Evolutionary conservation across 75 land plant genomes (phyloP).

Genomic region (Picea sitchensis): DNA sequence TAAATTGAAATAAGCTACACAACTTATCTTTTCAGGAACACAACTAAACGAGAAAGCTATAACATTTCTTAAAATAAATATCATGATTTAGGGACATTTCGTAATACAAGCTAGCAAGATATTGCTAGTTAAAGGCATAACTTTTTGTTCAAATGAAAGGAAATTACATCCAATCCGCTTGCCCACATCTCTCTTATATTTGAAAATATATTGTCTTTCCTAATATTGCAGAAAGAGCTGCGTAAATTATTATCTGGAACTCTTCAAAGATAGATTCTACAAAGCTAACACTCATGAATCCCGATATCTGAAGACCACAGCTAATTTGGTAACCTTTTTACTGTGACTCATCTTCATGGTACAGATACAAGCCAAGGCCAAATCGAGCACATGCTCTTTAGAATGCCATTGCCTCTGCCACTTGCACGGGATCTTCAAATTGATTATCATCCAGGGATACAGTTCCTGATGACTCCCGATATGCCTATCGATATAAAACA

Average conservation of each 20-base stretch:
- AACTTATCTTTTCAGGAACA: neutral
- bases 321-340: neutral
- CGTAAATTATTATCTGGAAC: neutral
- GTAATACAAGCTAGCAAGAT: neutral
- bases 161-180: neutral
- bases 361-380: constrained; percentile 88
- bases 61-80: neutral
- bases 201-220: neutral
- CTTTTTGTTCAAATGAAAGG: neutral
- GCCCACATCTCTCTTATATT: neutral
- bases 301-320: too few species aligned
- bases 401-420: constrained; percentile 60
- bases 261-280: neutral
- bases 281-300: too few species aligned
- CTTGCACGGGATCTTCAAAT: too few species aligned
- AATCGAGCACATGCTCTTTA: constrained; percentile 89
- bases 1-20: neutral
- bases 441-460: too few species aligned
- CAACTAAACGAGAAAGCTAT: neutral
- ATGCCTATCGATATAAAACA: constrained; percentile 36
- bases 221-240: neutral
- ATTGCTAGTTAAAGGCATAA: neutral
- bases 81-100: neutral
- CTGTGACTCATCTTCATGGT: constrained; percentile 69
- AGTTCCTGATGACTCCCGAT: constrained; percentile 83